phyloP scores from a whole-genome alignment of 768 basidiomycete genomes.

The Cyclocybe aegerita region DNA sequence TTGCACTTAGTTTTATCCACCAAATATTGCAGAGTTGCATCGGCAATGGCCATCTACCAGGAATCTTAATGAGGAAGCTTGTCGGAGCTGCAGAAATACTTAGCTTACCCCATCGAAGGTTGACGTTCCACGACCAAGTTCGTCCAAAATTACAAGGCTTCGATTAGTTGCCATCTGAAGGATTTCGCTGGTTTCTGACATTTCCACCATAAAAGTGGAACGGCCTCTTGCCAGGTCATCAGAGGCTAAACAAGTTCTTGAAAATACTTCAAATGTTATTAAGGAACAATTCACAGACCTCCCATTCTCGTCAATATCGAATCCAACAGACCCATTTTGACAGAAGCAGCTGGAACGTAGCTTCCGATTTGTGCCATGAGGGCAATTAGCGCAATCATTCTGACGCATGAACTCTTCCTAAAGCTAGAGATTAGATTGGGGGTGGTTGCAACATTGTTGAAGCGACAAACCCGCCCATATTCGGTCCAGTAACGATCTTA shows the following conservation, averaged over 20 bases:
- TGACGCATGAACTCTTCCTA: conserved; percentile 82
- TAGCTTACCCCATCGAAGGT: conserved; percentile 81
- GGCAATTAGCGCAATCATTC: conserved; percentile 75
- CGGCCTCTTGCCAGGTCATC: conserved; percentile 86
- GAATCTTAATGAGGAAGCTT: conserved; percentile 1
- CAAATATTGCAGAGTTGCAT: conserved; percentile 76
- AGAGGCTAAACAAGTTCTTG: conserved; percentile 49
- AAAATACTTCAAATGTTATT: background rate
- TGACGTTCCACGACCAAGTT: conserved; percentile 86
- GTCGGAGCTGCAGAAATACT: background rate
- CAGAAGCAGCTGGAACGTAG: conserved; percentile 81
- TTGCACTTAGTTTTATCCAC: conserved; percentile 58
- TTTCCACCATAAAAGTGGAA: conserved; percentile 97
- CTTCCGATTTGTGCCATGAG: conserved; percentile 93
- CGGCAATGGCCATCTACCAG: conserved; percentile 80
- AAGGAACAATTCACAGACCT: conserved; percentile 41
- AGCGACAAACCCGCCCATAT: conserved; percentile 65
- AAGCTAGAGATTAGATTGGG: background rate
- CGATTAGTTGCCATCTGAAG: conserved; percentile 68
- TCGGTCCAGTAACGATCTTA: conserved; percentile 82
- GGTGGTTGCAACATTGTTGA: background rate
- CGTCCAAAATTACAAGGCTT: conserved; percentile 89
- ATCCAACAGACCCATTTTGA: conserved; percentile 79
- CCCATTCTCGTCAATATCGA: conserved; percentile 90
- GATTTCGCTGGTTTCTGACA: conserved; percentile 92